A percentile compares a stretch with the other conserved stretches of the same genome.
Evolutionary conservation across 495 filamentous ascomycete species (phyloP).

Genomic region (Neurospora intermedia): DNA sequence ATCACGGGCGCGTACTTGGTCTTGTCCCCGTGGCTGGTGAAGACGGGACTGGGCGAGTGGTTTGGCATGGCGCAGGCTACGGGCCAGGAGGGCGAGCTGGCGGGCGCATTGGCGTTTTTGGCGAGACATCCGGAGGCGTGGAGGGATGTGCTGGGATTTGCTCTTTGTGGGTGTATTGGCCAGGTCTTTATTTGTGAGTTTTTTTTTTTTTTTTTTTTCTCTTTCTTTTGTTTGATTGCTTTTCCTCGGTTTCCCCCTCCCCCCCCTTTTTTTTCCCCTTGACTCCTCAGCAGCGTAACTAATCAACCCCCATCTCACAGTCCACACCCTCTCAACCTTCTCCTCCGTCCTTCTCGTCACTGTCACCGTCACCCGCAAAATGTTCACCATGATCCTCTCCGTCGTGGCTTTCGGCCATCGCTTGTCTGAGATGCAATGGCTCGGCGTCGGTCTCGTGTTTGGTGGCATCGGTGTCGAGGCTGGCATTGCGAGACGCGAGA

Average conservation of each 20-base stretch:
- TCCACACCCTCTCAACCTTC: constrained; percentile 88
- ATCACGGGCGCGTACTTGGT: constrained; percentile 68
- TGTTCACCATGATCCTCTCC: constrained; percentile 96
- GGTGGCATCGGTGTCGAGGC: constrained; percentile 90
- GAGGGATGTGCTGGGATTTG: constrained; percentile 80
- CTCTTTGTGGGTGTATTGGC: constrained; percentile 83
- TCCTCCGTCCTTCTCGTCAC: constrained; percentile 87
- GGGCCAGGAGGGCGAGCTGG: constrained; percentile 56
- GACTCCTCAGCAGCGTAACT: no score
- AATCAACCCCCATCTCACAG: constrained; percentile 19
- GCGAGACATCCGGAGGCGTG: constrained; percentile 63
- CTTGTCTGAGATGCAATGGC: constrained; percentile 71
- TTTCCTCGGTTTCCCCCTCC: no score
- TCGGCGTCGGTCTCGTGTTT: constrained; percentile 88
- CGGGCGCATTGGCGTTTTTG: constrained; percentile 71
- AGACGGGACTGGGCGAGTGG: constrained; percentile 52
- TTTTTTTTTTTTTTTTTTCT: not conserved
- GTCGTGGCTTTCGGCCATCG: constrained; percentile 91
- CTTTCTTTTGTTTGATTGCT: not conserved
- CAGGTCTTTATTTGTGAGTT: constrained; percentile 88
- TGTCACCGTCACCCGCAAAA: constrained; percentile 94
- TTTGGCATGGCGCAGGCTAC: constrained; percentile 54
- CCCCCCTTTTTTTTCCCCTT: no score
- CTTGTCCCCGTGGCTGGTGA: constrained; percentile 64
- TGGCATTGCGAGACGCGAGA: constrained; percentile 69